Base-by-base conservation (phyloP, 305 asterid genomes). In the Ilex paraguariensis region DNA sequence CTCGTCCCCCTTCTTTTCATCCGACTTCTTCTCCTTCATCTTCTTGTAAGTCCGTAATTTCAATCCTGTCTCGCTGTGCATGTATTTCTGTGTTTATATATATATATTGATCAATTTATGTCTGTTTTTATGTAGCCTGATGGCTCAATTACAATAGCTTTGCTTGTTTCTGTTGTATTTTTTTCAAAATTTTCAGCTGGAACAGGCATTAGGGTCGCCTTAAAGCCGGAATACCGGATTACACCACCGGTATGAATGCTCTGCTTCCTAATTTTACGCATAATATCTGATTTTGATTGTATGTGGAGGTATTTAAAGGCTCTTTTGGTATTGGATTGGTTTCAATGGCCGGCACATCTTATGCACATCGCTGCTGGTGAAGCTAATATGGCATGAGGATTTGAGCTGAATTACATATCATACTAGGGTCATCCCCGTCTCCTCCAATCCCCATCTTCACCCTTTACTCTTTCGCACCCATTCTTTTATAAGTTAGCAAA, bases 211-310 rank as follows among this genome's bases (percentile, higher is more conserved):
- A 82, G 89, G 84, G 86, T 91, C 79, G 70, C 86, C 53, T 71
- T 91, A 46, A 91, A 91, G 66, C 93, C 96, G 0, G 95, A 87
- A 64, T 83, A 82, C 72, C 82, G 90, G 63, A 91, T 91, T 69
- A 78, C 96, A 4, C 91, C 95, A 4, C 98, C 96, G 87, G 98
- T 91, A 90, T 49, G 14, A 11, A 16, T 33, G 7, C 31, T 12
- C 28, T 21, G 28, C 28, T 21, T 21, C 28, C 28, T 21, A 21
- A 21, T 21, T 21, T 21, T 21, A 21, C 28, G 28, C 28, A 21
- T 21, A 21, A 21, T 21, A 21, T 21, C 28, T 21, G 28, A 21
- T 21, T 21, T 21, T 21, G 28, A 0, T 21, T 21, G 28, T 21
- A 21, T 21, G 28, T 21, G 28, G 28, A 21, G 1, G 28, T 21